Conservation (phyloP, 768 basidiomycete genomes). For the Leccinum longicurvipes region DNA sequence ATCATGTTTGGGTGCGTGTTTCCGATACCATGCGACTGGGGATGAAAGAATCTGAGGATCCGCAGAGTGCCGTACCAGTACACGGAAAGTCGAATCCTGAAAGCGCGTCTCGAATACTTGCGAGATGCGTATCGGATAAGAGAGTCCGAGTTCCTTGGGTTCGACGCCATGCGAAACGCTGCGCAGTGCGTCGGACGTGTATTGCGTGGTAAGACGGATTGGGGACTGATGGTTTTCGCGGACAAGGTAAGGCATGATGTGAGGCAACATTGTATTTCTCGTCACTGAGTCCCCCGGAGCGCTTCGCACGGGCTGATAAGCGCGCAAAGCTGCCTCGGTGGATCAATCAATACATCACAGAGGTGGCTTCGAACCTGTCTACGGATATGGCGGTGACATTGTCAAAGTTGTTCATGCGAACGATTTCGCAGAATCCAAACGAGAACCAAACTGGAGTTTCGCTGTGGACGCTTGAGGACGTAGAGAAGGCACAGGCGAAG, state of each 20-base stretch:
- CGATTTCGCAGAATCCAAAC: conserved; percentile 97
- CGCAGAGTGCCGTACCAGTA: conserved; percentile 92
- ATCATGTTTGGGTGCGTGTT: conserved; percentile 93
- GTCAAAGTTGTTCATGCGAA: conserved; percentile 94
- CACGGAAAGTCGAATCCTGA: conserved; percentile 95
- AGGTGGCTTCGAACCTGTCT: conserved; percentile 93
- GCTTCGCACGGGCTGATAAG: conserved; percentile 90
- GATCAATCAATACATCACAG: conserved; percentile 99
- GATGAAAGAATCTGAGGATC: conserved; percentile 1
- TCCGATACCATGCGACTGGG: background rate
- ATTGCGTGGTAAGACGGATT: conserved; percentile 96
- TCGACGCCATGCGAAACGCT: conserved; percentile 99
- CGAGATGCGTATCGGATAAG: conserved; percentile 98
- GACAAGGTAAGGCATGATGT: conserved; percentile 70
- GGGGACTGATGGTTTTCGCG: conserved; percentile 99
- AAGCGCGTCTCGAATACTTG: conserved; percentile 94
- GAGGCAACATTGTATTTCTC: background rate
- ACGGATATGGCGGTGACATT: conserved; percentile 96
- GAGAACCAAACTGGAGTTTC: conserved; percentile 94
- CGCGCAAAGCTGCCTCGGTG: conserved; percentile 94
- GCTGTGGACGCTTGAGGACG: conserved; percentile 91
- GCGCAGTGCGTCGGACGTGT: conserved; percentile 99
- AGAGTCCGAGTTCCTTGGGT: conserved; percentile 97
- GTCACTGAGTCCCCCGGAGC: conserved; percentile 42
- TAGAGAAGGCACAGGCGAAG: conserved; percentile 81